Conservation (phyloP, 2,329 filamentous ascomycete genomes). For the Hypoxylon sp. region DNA sequence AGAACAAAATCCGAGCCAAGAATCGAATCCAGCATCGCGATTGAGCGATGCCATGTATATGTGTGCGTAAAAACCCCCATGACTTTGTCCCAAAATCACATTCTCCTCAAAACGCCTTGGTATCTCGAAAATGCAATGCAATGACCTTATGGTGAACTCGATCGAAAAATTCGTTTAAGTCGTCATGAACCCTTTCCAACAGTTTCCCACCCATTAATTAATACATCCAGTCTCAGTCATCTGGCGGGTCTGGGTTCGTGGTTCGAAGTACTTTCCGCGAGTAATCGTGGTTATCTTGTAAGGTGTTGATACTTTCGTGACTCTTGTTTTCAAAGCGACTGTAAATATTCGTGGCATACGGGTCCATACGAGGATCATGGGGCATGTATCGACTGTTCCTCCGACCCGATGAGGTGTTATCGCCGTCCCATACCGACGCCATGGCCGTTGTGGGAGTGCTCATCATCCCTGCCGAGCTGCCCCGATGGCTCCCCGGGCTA, state of each 20-base stretch:
- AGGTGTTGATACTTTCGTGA: constrained; percentile 74
- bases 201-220: constrained; percentile 23
- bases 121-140: constrained; percentile 62
- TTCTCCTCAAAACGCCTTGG: constrained; percentile 60
- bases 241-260: constrained; percentile 71
- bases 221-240: constrained; percentile 45
- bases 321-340: constrained; percentile 69
- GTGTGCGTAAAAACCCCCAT: constrained; percentile 45
- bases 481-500: constrained; percentile 63
- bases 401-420: constrained; percentile 60
- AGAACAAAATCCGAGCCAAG: constrained; percentile 40
- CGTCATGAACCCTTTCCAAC: constrained; percentile 49
- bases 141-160: constrained; percentile 52
- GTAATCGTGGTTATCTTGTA: constrained; percentile 77
- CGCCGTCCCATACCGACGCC: constrained; percentile 58
- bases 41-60: constrained; percentile 41
- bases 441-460: constrained; percentile 63
- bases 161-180: constrained; percentile 54
- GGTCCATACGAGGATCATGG: constrained; percentile 75
- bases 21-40: constrained; percentile 45
- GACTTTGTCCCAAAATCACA: constrained; percentile 44
- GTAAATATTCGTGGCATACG: constrained; percentile 71
- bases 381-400: constrained; percentile 70
- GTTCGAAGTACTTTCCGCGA: constrained; percentile 74
- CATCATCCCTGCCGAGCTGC: constrained; percentile 67